These are phyloP conservation scores for Candolleomyces efflorescens DNA, from an alignment of 768 basidiomycete genomes.

Conservation along the genomic window DNA sequence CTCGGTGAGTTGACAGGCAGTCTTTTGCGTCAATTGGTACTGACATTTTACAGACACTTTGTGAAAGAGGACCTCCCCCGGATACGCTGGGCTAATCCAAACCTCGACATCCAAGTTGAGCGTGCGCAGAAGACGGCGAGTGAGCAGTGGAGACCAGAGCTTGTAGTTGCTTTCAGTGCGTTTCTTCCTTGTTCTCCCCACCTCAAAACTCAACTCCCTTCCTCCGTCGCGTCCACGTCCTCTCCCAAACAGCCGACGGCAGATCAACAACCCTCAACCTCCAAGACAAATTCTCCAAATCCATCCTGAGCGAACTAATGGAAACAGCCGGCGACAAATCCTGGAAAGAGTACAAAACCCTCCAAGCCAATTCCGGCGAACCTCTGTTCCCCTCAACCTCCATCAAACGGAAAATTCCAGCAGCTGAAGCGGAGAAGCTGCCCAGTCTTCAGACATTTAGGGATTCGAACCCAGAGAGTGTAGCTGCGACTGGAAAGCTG, in stretches of 20 bases:
- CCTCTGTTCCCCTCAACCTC: constrained; percentile 34
- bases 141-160: constrained; percentile 57
- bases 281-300: constrained; percentile 64
- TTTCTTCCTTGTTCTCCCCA: constrained; percentile 8
- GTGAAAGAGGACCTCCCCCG: constrained; percentile 74
- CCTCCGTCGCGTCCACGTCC: neutral
- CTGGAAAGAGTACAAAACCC: constrained; percentile 54
- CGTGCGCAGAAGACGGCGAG: constrained; percentile 47
- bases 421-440: neutral
- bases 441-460: neutral
- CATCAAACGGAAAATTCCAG: neutral
- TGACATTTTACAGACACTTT: constrained; percentile 65
- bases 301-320: constrained; percentile 69
- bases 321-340: constrained; percentile 54
- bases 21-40: too few species aligned
- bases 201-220: neutral
- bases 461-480: neutral
- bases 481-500: neutral
- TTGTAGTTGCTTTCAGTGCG: constrained; percentile 64
- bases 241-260: constrained; percentile 43
- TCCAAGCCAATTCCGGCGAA: constrained; percentile 40
- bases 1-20: constrained; percentile 41
- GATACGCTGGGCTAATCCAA: constrained; percentile 74
- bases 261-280: constrained; percentile 44
- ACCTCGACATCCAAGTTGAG: constrained; percentile 55